A percentile compares a stretch with the other conserved stretches of the same genome.
Conservation (phyloP, 2,329 filamentous ascomycete genomes). For the Ophiostoma sp. region DNA sequence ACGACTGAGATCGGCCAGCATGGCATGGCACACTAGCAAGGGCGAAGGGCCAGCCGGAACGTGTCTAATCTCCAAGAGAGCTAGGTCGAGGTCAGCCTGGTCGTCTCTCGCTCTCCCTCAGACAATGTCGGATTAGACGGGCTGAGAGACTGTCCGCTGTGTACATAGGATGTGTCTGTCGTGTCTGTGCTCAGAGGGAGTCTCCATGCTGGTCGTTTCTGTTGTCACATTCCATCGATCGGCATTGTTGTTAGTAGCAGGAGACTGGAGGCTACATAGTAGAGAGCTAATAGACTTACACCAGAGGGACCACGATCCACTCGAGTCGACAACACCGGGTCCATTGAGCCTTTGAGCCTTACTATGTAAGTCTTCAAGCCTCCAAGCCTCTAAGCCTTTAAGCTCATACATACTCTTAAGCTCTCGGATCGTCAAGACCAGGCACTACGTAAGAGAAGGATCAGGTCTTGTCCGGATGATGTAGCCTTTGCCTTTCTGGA, state of each 20-base stretch:
- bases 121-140: background rate
- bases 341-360: no score
- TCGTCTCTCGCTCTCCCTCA: background rate
- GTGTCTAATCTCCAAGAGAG: background rate
- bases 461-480: background rate
- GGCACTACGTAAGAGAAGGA: background rate
- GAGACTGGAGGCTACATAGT: no score
- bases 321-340: background rate
- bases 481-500: background rate
- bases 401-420: background rate
- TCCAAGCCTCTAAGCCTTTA: background rate
- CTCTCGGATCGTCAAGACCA: background rate
- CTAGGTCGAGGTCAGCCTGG: conserved; percentile 1
- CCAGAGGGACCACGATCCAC: background rate
- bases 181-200: background rate
- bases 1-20: background rate
- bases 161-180: background rate
- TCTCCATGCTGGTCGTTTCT: background rate
- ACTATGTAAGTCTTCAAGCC: background rate
- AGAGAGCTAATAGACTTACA: background rate
- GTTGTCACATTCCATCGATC: background rate
- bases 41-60: background rate
- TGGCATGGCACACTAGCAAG: background rate
- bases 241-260: background rate
- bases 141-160: background rate